These are phyloP conservation scores for Apodospora peruviana DNA, from an alignment of 495 filamentous ascomycete species.

Conservation along the genomic window DNA sequence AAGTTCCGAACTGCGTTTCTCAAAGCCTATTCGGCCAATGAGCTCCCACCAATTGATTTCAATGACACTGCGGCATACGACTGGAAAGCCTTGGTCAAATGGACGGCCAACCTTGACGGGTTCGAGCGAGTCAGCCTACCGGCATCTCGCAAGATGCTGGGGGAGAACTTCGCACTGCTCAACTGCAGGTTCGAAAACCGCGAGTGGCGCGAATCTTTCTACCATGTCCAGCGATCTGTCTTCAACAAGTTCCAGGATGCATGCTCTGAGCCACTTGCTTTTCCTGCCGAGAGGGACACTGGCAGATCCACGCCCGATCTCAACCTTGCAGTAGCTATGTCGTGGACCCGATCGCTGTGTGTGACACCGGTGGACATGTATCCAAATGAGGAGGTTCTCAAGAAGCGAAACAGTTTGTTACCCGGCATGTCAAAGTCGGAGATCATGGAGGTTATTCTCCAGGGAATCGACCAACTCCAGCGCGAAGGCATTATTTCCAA, in stretches of 20 bases:
- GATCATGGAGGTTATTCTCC: constrained; percentile 41
- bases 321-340: constrained; percentile 21
- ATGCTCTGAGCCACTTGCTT: constrained; percentile 25
- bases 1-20: constrained; percentile 74
- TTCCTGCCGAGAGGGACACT: constrained; percentile 9
- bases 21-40: constrained; percentile 63
- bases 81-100: constrained; percentile 69
- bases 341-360: constrained; percentile 28
- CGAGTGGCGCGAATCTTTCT: constrained; percentile 46
- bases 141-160: constrained; percentile 25
- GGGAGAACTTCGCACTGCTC: constrained; percentile 23
- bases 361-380: constrained; percentile 30
- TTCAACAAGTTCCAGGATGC: constrained; percentile 41
- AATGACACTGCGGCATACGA: constrained; percentile 66
- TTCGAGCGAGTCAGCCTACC: constrained; percentile 34
- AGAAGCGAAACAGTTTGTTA: constrained; percentile 31
- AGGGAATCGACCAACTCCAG: constrained; percentile 53
- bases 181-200: constrained; percentile 26
- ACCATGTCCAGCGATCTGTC: constrained; percentile 33
- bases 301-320: background rate
- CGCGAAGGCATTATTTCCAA: constrained; percentile 54
- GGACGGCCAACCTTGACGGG: constrained; percentile 46
- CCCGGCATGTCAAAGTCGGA: constrained; percentile 26
- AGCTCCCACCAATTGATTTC: constrained; percentile 67
- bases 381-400: constrained; percentile 27